These are phyloP conservation scores for Euphorbia peplus DNA, from an alignment of 345 rosid species.

Conservation along the genomic window DNA sequence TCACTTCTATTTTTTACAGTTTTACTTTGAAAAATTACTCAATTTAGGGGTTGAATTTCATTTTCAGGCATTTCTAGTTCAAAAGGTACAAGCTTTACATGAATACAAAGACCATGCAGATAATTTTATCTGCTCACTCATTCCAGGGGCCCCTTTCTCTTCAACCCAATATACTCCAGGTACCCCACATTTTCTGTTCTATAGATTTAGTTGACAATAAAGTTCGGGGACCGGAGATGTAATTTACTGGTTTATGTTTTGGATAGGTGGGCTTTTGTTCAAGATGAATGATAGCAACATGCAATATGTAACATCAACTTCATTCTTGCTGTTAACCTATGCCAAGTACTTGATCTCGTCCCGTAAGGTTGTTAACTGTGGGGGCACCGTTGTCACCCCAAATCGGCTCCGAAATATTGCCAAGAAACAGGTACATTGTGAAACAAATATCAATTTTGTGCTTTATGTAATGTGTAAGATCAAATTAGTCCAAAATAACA, in stretches of 20 bases:
- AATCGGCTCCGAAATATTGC: conserved; percentile 46
- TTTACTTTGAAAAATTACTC: background rate
- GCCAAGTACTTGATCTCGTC: conserved; percentile 51
- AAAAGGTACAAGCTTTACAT: conserved; percentile 64
- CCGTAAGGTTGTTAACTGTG: conserved; percentile 44
- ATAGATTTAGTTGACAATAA: background rate
- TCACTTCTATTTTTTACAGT: background rate
- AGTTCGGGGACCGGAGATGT: background rate
- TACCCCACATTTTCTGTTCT: conserved; percentile 14
- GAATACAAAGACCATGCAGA: conserved; percentile 97
- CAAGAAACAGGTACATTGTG: conserved; percentile 35
- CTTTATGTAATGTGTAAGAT: too few relatives aligned
- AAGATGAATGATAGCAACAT: conserved; percentile 52
- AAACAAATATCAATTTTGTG: too few relatives aligned
- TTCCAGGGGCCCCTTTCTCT: conserved; percentile 84
- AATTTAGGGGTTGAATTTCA: background rate
- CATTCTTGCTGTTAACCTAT: conserved; percentile 54
- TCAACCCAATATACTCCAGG: conserved; percentile 87
- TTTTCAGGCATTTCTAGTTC: conserved; percentile 74
- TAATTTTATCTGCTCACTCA: conserved; percentile 84
- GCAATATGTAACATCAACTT: conserved; percentile 59
- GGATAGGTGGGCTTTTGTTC: conserved; percentile 41
- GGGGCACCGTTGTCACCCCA: conserved; percentile 42
- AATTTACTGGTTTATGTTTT: background rate
- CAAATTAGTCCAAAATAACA: too few relatives aligned